Evolutionary conservation across 495 filamentous ascomycete genomes (phyloP).

Genomic region (Echria macrotheca): DNA sequence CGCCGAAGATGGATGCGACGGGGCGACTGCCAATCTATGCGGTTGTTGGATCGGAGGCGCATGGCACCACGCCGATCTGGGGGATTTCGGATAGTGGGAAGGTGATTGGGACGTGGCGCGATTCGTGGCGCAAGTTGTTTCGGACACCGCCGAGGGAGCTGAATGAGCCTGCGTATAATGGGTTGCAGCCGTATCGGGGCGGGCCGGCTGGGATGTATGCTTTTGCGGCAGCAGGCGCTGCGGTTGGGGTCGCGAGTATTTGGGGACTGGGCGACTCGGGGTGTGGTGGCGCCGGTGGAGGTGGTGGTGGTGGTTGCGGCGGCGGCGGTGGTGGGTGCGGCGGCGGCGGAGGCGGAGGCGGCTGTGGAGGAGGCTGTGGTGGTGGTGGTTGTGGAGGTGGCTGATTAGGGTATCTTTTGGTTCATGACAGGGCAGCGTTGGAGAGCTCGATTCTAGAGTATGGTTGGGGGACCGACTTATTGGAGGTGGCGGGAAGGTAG

Average conservation of each 20-base stretch:
- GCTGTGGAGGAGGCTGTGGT: neutral
- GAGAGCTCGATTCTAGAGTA: too few species aligned
- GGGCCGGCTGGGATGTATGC: neutral
- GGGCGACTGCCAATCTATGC: neutral
- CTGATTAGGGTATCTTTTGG: too few species aligned
- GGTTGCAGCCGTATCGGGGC: neutral
- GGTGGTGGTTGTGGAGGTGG: neutral
- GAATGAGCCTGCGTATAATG: neutral
- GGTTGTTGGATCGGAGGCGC: conserved; percentile 3
- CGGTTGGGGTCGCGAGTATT: neutral
- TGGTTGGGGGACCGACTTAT: too few species aligned
- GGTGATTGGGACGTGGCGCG: neutral
- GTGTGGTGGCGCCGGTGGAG: neutral
- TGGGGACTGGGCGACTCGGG: neutral
- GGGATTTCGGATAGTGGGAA: neutral
- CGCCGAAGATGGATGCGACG: neutral
- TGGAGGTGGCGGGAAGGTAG: too few species aligned
- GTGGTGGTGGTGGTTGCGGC: neutral
- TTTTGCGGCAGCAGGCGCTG: neutral
- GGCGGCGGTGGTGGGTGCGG: neutral
- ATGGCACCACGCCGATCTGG: neutral
- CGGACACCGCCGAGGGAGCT: neutral
- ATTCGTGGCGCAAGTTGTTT: neutral
- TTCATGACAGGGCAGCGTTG: too few species aligned
- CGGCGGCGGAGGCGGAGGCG: neutral